Evolutionary conservation across 306 rosid genomes (phyloP), one percentile per base, ranked within the genome.

Genomic region (Crotalaria pallida): DNA sequence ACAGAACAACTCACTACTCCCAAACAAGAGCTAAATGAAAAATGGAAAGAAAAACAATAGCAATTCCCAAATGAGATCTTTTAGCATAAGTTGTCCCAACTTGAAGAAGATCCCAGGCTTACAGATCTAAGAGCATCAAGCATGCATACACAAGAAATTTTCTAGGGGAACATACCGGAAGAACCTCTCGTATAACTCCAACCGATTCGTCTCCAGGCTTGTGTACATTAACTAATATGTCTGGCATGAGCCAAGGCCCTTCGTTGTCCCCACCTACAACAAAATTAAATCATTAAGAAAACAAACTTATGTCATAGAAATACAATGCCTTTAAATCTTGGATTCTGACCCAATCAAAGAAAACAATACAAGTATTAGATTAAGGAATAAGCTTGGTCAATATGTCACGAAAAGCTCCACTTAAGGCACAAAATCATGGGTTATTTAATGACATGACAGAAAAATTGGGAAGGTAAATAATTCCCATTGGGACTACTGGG

Each of bases 181-280:
- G 97, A 79, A 86, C 96, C 74, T 95, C 99, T 52, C 95, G 87
- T 66, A 87, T 80, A 41, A 87, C 68, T 64, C 97, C 99, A 55
- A 82, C 71, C 62, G 89, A 58, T 29, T 91, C 99, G 13, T 91
- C 99, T 47, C 88, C 97, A 1, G 92, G 73, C 76, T 79, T 82
- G 71, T 90, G 96, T 29, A 91, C 88, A 76, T 81, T 95, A 53
- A 95, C 99, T 71, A 95, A 80, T 78, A 95, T 86, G 60, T 95
- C 97, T 16, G 97, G 93, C 56, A 91, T 79, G 64, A 84, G 81
- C 92, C 89, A 87, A 5, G 96, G 99, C 67, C 96, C 99, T 75
- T 95, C 99, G 1, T 78, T 64, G 57, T 89, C 97, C 75, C 91
- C 96, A 23, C 97, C 97, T 95, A 81, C 86, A 71, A 80, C 24